Percentiles rank a stretch among this genome's conserved stretches.
phyloP scores from a whole-genome alignment of 2,329 filamentous ascomycete genomes.

The Triangularia setosa region DNA sequence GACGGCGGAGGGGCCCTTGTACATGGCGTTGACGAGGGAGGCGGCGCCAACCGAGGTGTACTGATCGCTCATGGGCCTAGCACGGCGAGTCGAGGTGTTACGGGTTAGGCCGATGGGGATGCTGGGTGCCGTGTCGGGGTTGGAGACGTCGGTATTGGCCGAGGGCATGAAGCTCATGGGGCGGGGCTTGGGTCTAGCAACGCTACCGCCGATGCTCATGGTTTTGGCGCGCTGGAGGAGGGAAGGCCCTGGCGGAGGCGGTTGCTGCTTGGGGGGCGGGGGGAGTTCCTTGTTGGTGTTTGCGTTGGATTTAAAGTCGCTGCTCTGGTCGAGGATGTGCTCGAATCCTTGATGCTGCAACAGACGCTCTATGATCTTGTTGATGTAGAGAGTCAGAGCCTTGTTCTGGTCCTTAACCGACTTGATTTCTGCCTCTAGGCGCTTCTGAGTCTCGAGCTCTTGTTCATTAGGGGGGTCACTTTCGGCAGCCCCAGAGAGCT shows the following conservation, averaged over 20 bases:
- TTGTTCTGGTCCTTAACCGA: conserved; percentile 91
- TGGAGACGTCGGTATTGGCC: conserved; percentile 31
- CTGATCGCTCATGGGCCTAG: conserved; percentile 61
- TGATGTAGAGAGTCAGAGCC: conserved; percentile 94
- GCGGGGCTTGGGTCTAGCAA: conserved; percentile 46
- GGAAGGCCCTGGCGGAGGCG: conserved; percentile 39
- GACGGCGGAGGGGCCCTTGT: conserved; percentile 60
- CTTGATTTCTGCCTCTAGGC: conserved; percentile 74
- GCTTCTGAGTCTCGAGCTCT: conserved; percentile 50
- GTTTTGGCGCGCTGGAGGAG: conserved; percentile 60
- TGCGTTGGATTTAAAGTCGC: conserved; percentile 50
- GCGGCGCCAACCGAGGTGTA: conserved; percentile 56
- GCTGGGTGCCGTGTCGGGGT: conserved; percentile 71
- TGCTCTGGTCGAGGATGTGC: conserved; percentile 80
- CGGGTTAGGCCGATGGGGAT: conserved; percentile 64
- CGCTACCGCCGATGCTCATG: conserved; percentile 45
- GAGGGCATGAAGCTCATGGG: conserved; percentile 56
- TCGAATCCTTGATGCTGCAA: conserved; percentile 94
- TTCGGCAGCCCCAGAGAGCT: conserved; percentile 68
- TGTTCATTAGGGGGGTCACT: conserved; percentile 43
- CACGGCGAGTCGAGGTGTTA: conserved; percentile 50
- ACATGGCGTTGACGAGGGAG: conserved; percentile 83
- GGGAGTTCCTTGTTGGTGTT: conserved; percentile 82
- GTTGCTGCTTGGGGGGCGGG: conserved; percentile 57
- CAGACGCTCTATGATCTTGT: conserved; percentile 96